Conservation (phyloP, 352 stramenopile genomes). For the Peronospora destructor region DNA sequence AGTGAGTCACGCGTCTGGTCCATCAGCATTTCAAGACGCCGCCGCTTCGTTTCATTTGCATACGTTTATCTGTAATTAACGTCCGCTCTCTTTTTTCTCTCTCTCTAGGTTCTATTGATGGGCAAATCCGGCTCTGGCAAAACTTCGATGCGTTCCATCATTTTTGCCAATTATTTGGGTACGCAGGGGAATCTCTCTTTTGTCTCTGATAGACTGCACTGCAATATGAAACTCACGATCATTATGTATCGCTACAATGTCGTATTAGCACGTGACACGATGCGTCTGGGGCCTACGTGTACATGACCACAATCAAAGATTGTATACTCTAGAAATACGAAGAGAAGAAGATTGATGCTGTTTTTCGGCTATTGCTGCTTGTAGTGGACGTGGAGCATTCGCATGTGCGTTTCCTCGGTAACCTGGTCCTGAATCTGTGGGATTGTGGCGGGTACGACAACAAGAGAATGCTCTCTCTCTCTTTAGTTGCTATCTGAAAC, state of each 20-base stretch:
- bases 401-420: conserved; percentile 94
- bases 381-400: conserved; percentile 89
- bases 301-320: conserved; percentile 7
- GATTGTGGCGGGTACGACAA: conserved; percentile 93
- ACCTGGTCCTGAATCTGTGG: conserved; percentile 98
- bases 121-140: conserved; percentile 95
- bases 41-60: too few species aligned
- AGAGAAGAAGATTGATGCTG: conserved; percentile 3
- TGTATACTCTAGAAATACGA: neutral
- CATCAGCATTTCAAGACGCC: too few species aligned
- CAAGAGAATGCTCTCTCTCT: neutral
- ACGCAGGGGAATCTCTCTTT: neutral
- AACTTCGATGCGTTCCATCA: conserved; percentile 99
- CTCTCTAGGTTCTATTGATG: conserved; percentile 90
- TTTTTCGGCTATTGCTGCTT: conserved; percentile 8
- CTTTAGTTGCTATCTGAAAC: neutral
- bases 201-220: neutral
- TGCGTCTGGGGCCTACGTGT: conserved; percentile 92
- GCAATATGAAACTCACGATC: too few species aligned
- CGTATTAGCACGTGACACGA: conserved; percentile 95
- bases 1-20: conserved; percentile 11
- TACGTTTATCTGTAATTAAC: too few species aligned
- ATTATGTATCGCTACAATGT: too few species aligned
- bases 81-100: neutral
- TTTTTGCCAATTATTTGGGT: conserved; percentile 99